These are phyloP conservation scores for Serendipita sp. DNA, from an alignment of 768 basidiomycete genomes.

Conservation along the genomic window DNA sequence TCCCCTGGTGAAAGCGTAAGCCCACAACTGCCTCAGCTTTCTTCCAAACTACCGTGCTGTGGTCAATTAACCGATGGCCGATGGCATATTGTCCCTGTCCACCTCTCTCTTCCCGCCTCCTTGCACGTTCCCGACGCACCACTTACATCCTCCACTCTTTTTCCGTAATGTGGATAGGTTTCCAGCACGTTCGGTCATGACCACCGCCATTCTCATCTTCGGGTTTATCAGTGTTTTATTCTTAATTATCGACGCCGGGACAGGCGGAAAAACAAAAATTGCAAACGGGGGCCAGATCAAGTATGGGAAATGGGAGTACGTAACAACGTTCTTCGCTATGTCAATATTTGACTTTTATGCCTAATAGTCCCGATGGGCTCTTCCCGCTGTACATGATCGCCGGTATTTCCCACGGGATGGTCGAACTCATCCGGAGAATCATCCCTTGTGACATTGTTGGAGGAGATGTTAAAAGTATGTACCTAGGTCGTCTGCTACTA, in stretches of 20 bases:
- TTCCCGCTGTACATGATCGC: constrained; percentile 16
- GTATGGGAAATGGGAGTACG: background rate
- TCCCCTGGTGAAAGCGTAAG: constrained; percentile 15
- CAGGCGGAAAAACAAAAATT: background rate
- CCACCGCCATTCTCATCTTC: constrained; percentile 16
- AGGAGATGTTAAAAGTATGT: constrained; percentile 16
- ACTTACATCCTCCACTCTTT: constrained; percentile 4
- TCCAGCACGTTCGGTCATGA: constrained; percentile 17
- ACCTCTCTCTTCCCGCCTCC: too few species aligned
- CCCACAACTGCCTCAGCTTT: background rate
- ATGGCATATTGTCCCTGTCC: too few species aligned
- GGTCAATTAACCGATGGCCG: too few species aligned
- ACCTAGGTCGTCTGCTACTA: background rate
- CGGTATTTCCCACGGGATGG: constrained; percentile 18
- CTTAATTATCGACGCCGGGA: constrained; percentile 14
- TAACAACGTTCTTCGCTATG: background rate
- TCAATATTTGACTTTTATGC: background rate
- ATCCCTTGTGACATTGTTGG: constrained; percentile 15
- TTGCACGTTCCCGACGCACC: constrained; percentile 12
- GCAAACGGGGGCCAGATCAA: background rate
- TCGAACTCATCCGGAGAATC: constrained; percentile 18
- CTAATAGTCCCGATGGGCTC: background rate
- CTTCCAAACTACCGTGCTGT: background rate
- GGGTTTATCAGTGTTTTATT: constrained; percentile 15
- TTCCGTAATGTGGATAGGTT: background rate